Percentiles rank a stretch among this genome's conserved stretches.
phyloP scores from a whole-genome alignment of 441 rosid genomes.

The Arabidopsis hybrid region DNA sequence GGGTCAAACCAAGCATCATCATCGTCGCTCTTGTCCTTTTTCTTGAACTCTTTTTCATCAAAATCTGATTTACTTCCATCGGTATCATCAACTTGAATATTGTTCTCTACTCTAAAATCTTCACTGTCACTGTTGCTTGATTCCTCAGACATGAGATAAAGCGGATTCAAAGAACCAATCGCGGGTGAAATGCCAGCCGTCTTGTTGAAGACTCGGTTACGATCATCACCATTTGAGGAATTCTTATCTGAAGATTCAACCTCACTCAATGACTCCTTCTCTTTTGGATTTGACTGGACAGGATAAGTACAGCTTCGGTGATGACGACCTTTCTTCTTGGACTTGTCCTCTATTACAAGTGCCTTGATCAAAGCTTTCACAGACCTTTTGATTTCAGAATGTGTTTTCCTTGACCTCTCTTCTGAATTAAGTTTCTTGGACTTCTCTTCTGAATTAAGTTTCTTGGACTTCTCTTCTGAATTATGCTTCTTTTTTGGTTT shows the following conservation, averaged over 20 bases:
- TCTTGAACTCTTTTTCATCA: constrained; percentile 26
- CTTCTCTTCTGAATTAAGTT: too few species aligned
- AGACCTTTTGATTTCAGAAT: constrained; percentile 52
- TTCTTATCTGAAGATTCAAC: constrained; percentile 42
- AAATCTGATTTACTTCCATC: constrained; percentile 42
- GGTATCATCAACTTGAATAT: constrained; percentile 25
- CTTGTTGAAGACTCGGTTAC: constrained; percentile 29
- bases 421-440: constrained; percentile 49
- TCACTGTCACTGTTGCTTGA: constrained; percentile 44
- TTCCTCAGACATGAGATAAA: constrained; percentile 45
- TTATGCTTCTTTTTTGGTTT: constrained; percentile 31
- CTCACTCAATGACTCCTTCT: constrained; percentile 43
- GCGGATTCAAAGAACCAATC: constrained; percentile 41
- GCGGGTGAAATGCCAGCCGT: constrained; percentile 34
- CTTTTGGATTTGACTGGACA: constrained; percentile 33
- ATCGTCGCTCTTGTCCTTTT: constrained; percentile 37
- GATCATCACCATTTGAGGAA: constrained; percentile 35
- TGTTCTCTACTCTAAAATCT: constrained; percentile 43
- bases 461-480: constrained; percentile 45
- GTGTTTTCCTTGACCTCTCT: constrained; percentile 45
- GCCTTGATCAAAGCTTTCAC: constrained; percentile 65
- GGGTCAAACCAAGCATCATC: constrained; percentile 47
- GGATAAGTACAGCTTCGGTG: constrained; percentile 61
- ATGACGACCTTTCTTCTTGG: constrained; percentile 59
- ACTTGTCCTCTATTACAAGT: constrained; percentile 60